Conservation (phyloP, 208 protist genomes). For the Novymonas esmeraldas region DNA sequence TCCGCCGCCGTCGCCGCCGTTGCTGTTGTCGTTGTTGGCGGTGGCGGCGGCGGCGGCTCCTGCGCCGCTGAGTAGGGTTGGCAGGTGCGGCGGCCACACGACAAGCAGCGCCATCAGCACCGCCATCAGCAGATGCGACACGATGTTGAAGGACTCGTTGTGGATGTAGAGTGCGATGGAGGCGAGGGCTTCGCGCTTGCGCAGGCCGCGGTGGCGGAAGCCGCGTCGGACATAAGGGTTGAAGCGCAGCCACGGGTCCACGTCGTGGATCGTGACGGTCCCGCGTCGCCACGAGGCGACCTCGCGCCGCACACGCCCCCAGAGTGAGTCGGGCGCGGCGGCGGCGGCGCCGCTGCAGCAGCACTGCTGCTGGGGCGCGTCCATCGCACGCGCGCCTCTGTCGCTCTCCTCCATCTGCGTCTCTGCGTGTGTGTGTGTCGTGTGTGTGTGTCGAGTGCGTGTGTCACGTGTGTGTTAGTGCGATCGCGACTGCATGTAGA, state of each 20-base stretch:
- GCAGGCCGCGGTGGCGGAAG: constrained; percentile 57
- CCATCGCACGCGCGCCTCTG: too few species aligned
- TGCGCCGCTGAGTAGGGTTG: constrained; percentile 4
- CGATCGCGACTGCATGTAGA: too few species aligned
- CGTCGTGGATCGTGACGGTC: constrained; percentile 47
- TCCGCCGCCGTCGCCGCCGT: neutral
- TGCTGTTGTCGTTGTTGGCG: too few species aligned
- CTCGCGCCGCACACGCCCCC: constrained; percentile 13
- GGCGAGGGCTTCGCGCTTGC: constrained; percentile 36
- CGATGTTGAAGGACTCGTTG: constrained; percentile 74
- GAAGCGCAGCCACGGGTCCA: constrained; percentile 65
- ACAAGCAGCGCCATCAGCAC: constrained; percentile 44
- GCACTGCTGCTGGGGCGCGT: neutral
- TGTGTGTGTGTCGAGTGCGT: too few species aligned
- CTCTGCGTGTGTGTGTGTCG: too few species aligned
- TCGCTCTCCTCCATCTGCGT: too few species aligned
- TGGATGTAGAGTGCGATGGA: constrained; percentile 56
- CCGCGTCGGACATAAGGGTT: constrained; percentile 63
- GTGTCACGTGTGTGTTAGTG: too few species aligned
- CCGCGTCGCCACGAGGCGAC: constrained; percentile 31
- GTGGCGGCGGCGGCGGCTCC: neutral
- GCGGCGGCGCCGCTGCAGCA: too few species aligned
- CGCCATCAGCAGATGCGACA: constrained; percentile 43
- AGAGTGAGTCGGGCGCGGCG: neutral
- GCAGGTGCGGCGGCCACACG: constrained; percentile 41